Percentiles rank a stretch among this genome's conserved stretches.
phyloP scores from a whole-genome alignment of 2,329 filamentous ascomycete genomes.

The Didymella segeticola region DNA sequence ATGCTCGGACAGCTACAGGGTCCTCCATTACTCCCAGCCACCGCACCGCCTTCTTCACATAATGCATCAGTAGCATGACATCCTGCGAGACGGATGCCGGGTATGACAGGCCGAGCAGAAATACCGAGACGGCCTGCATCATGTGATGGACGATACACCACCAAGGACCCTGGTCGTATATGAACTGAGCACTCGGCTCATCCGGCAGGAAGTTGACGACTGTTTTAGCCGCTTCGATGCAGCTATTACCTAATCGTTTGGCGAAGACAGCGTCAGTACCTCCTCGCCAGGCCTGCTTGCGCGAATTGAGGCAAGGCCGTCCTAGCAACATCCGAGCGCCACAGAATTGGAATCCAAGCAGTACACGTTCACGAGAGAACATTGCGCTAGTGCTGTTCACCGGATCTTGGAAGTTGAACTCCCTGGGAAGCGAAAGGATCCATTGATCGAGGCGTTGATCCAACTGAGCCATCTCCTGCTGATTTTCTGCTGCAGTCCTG shows the following conservation, averaged over 20 bases:
- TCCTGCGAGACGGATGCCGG: constrained; percentile 29
- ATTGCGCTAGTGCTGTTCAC: not conserved
- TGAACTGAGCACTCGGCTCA: constrained; percentile 32
- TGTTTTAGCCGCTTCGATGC: constrained; percentile 47
- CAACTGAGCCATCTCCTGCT: constrained; percentile 43
- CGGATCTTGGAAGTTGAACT: constrained; percentile 37
- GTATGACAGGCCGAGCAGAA: constrained; percentile 49
- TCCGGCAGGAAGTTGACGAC: constrained; percentile 47
- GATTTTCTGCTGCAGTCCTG: constrained; percentile 42
- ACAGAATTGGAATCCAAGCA: constrained; percentile 45
- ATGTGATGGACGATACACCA: constrained; percentile 51
- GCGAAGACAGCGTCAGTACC: constrained; percentile 35
- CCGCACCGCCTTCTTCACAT: constrained; percentile 39
- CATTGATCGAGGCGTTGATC: constrained; percentile 45
- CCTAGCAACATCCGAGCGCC: constrained; percentile 51
- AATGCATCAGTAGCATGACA: constrained; percentile 26
- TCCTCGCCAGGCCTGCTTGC: constrained; percentile 29
- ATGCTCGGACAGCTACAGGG: constrained; percentile 34
- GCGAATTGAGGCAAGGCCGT: constrained; percentile 45
- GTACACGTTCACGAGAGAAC: constrained; percentile 36
- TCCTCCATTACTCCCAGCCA: constrained; percentile 47
- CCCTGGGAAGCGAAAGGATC: constrained; percentile 36
- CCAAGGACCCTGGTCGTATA: constrained; percentile 50
- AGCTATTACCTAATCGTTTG: constrained; percentile 41
- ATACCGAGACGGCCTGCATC: constrained; percentile 49